Conservation (phyloP, 179 eudicot species). For the Pouteria campechiana region DNA sequence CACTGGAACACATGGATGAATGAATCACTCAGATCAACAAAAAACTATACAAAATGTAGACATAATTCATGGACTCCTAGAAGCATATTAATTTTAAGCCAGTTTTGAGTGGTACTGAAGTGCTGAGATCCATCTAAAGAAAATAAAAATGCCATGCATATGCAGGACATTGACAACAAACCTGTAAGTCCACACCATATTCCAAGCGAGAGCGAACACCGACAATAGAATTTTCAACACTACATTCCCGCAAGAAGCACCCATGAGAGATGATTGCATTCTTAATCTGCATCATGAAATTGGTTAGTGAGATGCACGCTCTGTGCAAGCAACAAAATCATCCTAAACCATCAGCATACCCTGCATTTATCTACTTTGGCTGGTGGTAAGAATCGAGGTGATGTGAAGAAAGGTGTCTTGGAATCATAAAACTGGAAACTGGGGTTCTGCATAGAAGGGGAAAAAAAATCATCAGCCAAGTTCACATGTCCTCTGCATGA, state of each 20-base stretch:
- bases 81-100: too few relatives aligned
- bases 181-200: slow-evolving; percentile 68
- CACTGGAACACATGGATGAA: too few relatives aligned
- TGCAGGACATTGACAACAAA: slow-evolving; percentile 8
- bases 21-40: too few relatives aligned
- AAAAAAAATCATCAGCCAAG: too few relatives aligned
- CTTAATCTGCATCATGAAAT: slow-evolving; percentile 36
- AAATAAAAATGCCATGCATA: too few relatives aligned
- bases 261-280: slow-evolving; percentile 90
- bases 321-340: neutral
- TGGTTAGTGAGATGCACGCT: neutral
- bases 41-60: too few relatives aligned
- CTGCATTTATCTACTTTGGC: slow-evolving; percentile 65
- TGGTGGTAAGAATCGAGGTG: slow-evolving; percentile 72
- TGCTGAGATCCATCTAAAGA: too few relatives aligned
- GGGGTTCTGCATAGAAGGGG: slow-evolving; percentile 36
- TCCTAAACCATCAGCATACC: slow-evolving; percentile 24
- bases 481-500: too few relatives aligned
- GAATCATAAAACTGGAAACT: slow-evolving; percentile 68
- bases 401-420: slow-evolving; percentile 67
- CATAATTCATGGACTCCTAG: too few relatives aligned
- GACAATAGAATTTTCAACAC: slow-evolving; percentile 67
- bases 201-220: slow-evolving; percentile 84
- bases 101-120: too few relatives aligned
- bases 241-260: slow-evolving; percentile 66